Base-by-base conservation (phyloP, 1,284 basidiomycete species). In the Naganishia sp. region DNA sequence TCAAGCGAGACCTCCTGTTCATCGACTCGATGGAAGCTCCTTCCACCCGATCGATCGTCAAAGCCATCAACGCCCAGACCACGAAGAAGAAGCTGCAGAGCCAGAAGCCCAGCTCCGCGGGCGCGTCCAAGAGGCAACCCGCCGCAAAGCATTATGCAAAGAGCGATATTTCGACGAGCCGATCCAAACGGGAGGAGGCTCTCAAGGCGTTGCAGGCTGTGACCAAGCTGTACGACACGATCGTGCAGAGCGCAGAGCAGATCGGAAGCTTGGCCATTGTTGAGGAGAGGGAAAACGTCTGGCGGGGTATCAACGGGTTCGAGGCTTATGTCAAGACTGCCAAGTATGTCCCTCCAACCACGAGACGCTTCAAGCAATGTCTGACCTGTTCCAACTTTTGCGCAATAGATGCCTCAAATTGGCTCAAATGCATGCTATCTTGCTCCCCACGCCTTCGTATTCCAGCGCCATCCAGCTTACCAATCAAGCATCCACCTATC, bases 1-100 rank as follows among this genome's bases (percentile, higher is more conserved):
- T 92, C 64, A 87, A 92, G 74, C 87, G 93, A 21, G 94, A 96
- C 75, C 83, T 92, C 2, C 84, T 92, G n/a, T 85, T 96, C 45
- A 84, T 90, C 63, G 39, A 55, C 52, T 61, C 57, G 23, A 55
- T 66, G 65, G 65, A 60, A 31, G 48, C 59, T 1, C 57, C 50
- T 3, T 33, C 52, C 42, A 42, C 33, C 4, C 23, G 44, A 63
- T 50, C 59, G 25, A 48, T 66, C 44, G 49, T 66, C 44, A 60
- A 66, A 15, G 54, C 65, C 13, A 43, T 63, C 45, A 39, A 25
- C 53, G 65, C 53, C 25, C 48, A 53, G 52, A 55, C 57, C 1
- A 53, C 53, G 3, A 57, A 53, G 39, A 55, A 43, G 16, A 54
- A 55, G 31, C 15, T 18, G 9, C 52, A 61, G 53, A 44, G 18